Base-by-base conservation (phyloP, 768 basidiomycete species). In the Aureoboletus auriporus region DNA sequence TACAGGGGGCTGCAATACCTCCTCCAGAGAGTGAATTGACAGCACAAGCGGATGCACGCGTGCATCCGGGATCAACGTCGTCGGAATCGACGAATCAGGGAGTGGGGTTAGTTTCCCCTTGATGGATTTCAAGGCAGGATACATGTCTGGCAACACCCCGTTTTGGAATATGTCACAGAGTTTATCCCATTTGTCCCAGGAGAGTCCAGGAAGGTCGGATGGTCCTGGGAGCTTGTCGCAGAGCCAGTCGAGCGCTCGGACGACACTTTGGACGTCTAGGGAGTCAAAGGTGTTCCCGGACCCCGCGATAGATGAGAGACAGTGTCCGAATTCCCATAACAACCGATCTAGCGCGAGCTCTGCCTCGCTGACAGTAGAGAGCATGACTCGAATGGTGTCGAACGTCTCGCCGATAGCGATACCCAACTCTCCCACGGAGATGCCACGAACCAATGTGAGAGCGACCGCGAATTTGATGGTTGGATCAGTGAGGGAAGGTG, bases 161-260 rank as follows among this genome's bases (percentile, higher is more conserved):
- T 62, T 62, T 27, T 61, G 66, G 36, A 65, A 63, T 1, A 53
- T 61, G 37, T 75, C 71, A 44, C 73, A 80, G 9, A 86, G 66
- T 13, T 69, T 65, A 7, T 70, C 61, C 55, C 82, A 76, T 0
- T 68, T 71, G 17, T 77, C 71, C 38, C 63, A 52, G 5, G 77
- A 71, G 45, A 86, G 70, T 8, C 77, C 76, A 10, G 64, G 70
- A 8, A 86, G 69, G 17, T 72, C 72, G 14, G 78, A 69, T 36
- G 72, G 74, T 39, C 70, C 60, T 7, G 74, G 68, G 6, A 68
- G 69, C 38, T 77, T 75, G 5, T 69, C 62, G 11, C 70, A 56
- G n/a, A 83, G 68, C 82, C 83, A 86, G 45, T 74, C 69, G n/a
- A 86, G 68, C 1, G 79, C 66, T 5, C 70, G 62, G 14, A 82